Evolutionary conservation across 805 yeast species (phyloP), one percentile per base, ranked within the genome.

Genomic region (Metschnikowia aberdeeniae): DNA sequence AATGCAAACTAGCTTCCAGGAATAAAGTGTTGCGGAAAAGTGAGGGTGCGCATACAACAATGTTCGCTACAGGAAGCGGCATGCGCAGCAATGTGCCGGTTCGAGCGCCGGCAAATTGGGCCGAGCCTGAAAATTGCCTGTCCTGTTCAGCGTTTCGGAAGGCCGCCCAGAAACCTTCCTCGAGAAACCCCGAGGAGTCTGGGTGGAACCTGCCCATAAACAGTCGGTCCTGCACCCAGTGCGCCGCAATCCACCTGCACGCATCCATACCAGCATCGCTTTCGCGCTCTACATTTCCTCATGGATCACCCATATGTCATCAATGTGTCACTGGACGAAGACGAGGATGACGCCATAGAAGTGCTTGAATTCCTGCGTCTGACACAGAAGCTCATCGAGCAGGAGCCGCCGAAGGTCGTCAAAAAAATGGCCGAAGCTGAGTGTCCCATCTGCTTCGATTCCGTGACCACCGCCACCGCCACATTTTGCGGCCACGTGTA

Each of bases 381-480:
- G 40, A 68, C 75, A 6, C 62, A 67, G 43, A 55, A 58, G 28
- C 55, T 71, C 24, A 58, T 71, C 20, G 51, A 50, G 13, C 62
- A 51, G 33, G 53, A 58, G 6, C 55, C 61, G 8, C 57, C 56
- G n/a, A 51, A 53, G 39, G 50, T 50, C 13, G 55, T 54, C 38
- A 70, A 70, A 54, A 62, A 59, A 38, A 55, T 71, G 26, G 56
- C 60, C 19, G 70, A 68, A 37, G 56, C 66, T 17, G 67, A 69
- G 49, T 71, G 76, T 47, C 76, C 76, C 20, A 66, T 71, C 28
- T 71, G 76, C 53, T 70, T 71, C 46, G 76, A 71, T 49, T 58
- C 63, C n/a, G 55, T 71, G 41, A 57, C 60, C 5, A 59, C 53
- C 42, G 75, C 75, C 39, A 68, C 75, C 37, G 60, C 66, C 34